Evolutionary conservation across 352 stramenopile genomes (phyloP), one percentile per base, ranked within the genome.

Genomic region (Phytophthora pseudosyringae): DNA sequence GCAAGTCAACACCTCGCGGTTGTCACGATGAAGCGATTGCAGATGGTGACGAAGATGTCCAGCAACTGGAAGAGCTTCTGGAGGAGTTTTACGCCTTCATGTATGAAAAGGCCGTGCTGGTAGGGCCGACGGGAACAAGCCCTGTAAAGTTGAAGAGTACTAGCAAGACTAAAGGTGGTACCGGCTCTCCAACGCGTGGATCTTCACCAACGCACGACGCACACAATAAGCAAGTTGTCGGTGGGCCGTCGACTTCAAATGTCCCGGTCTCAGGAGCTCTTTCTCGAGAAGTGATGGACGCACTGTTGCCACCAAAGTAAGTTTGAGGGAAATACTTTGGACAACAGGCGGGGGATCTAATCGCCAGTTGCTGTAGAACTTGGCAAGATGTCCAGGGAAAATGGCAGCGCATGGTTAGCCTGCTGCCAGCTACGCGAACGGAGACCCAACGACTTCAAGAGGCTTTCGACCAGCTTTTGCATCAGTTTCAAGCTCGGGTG

Each of bases 321-420:
- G 69, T 58, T 47, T 46, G n/a, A 26, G 21, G 21, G 21, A 21
- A 21, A 21, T 21, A 21, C 2, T 21, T 21, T 21, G 21, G 21
- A 21, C 21, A 21, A 21, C 21, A 21, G 21, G 21, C 21, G 21
- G 21, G 21, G 21, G 21, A 11, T 18, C 10, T 48, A 33, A 29
- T 26, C 54, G 12, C 36, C 21, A 36, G 16, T 45, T 70, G 21
- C 9, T 15, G 4, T 50, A 93, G 84, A 74, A 73, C 75, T 2
- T 93, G 85, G 82, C 58, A 67, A 7, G 77, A 91, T 38, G 35
- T 38, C 5, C 59, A 59, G 15, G 85, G 77, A 15, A 93, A 84
- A 35, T 91, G 85, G 85, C 82, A 90, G 58, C 85, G 84, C 15
- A 82, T 91, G 63, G 85, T 89, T 8, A 71, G 71, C n/a, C 63